Evolutionary conservation across 805 yeast genomes (phyloP), one percentile per base, ranked within the genome.

Genomic region (Wickerhamiella spandovensis): DNA sequence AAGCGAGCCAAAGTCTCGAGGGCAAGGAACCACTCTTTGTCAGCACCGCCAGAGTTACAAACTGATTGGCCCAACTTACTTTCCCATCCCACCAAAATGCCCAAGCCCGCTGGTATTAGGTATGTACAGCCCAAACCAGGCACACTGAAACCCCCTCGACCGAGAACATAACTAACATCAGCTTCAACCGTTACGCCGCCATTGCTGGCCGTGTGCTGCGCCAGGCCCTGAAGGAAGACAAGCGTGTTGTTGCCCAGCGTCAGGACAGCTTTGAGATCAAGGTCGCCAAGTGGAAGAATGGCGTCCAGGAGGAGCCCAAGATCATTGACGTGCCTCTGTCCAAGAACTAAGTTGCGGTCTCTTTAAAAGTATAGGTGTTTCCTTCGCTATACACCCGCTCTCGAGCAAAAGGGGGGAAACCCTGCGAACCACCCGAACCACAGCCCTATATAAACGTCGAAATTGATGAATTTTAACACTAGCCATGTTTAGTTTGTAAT

Each of bases 121-220:
- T 45, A 45, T 17, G 48, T 44, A 44, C 32, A 6, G 10, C 6
- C 30, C 30, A 43, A 8, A 43, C 24, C 24, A 12, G 24, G 43
- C 18, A 8, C n/a, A n/a, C n/a, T n/a, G n/a, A n/a, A n/a, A n/a
- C n/a, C n/a, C n/a, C n/a, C 24, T 15, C 8, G 8, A 8, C 17
- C 12, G 43, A 41, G 12, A 9, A 13, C 18, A 13, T 23, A 32
- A 35, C 41, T 21, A 32, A 24, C 30, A 47, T 12, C 47, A 77
- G 83, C 58, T 79, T 83, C 74, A 86, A 85, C 83, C 84, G 82
- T 69, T 90, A 90, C 72, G 76, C 89, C 69, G 78, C 95, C 59
- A 76, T 90, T 65, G 85, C 96, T 64, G 95, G 96, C 64, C 80
- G 80, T 67, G 78, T 95, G 55, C 78, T 87, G 61, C 87, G 97